These are phyloP conservation scores for Metschnikowia santaceciliae DNA, from an alignment of 805 yeast species.

Conservation along the genomic window DNA sequence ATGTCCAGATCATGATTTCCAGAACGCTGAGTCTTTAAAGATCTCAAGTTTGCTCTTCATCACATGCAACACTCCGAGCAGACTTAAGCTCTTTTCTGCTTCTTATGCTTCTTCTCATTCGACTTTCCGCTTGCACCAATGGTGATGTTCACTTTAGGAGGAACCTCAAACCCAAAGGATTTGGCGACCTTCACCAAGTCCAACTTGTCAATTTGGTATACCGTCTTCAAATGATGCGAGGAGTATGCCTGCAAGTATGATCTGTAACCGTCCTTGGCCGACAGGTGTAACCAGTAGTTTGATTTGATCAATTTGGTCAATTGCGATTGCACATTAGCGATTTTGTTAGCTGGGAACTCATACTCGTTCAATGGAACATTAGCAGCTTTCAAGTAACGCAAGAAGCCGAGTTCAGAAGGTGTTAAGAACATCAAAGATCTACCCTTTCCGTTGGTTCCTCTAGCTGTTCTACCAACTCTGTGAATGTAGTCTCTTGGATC, in stretches of 20 bases:
- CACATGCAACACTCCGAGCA: background rate
- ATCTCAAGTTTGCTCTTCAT: background rate
- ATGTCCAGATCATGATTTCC: slow-evolving; percentile 4
- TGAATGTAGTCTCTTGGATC: slow-evolving; percentile 99
- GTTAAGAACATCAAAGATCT: slow-evolving; percentile 92
- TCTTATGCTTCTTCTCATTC: slow-evolving; percentile 44
- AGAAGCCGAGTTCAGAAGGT: slow-evolving; percentile 90
- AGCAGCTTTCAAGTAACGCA: slow-evolving; percentile 92
- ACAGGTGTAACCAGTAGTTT: slow-evolving; percentile 89
- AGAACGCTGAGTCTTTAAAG: background rate
- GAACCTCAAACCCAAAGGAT: slow-evolving; percentile 90
- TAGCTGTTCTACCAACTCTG: slow-evolving; percentile 98
- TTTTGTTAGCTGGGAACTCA: slow-evolving; percentile 90
- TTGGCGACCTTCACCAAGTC: slow-evolving; percentile 93
- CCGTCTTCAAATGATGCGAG: slow-evolving; percentile 92
- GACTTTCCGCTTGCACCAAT: slow-evolving; percentile 89
- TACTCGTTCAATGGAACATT: slow-evolving; percentile 96
- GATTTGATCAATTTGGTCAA: slow-evolving; percentile 85
- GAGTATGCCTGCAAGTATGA: slow-evolving; percentile 97
- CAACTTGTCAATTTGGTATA: slow-evolving; percentile 91
- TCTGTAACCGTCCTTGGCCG: slow-evolving; percentile 97
- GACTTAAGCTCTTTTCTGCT: slow-evolving; percentile 32
- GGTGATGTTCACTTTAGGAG: slow-evolving; percentile 95
- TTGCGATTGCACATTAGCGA: slow-evolving; percentile 94
- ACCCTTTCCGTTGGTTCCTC: slow-evolving; percentile 87